A percentile compares a stretch with the other conserved stretches of the same genome.
These are phyloP conservation scores for Hawksworthiomyces lignivorus DNA, from an alignment of 2,329 filamentous ascomycete species.

Conservation along the genomic window DNA sequence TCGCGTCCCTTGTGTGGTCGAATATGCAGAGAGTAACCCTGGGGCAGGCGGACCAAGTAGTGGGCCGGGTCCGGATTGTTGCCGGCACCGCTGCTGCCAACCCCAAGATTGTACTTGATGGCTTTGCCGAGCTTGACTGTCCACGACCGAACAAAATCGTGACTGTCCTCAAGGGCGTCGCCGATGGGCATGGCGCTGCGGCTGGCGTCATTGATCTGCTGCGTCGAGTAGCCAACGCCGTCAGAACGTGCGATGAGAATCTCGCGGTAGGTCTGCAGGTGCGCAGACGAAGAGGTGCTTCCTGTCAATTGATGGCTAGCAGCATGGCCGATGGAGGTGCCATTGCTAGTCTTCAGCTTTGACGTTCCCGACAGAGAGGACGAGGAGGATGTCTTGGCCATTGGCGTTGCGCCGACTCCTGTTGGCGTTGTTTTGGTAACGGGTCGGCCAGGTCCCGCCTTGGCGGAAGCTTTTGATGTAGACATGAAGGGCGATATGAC, in stretches of 20 bases:
- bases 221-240: conserved; percentile 14
- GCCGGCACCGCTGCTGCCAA: background rate
- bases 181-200: conserved; percentile 13
- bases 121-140: conserved; percentile 17
- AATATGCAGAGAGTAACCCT: conserved; percentile 16
- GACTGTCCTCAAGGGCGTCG: conserved; percentile 12
- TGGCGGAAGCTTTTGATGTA: no score
- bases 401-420: background rate
- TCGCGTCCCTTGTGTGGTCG: conserved; percentile 35
- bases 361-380: background rate
- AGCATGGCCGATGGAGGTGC: no score
- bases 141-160: conserved; percentile 16
- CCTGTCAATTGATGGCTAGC: no score
- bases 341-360: no score
- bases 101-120: conserved; percentile 18
- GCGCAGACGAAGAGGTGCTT: background rate
- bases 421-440: background rate
- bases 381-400: background rate
- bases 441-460: background rate
- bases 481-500: no score
- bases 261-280: conserved; percentile 13
- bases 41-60: conserved; percentile 16
- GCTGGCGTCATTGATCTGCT: conserved; percentile 18
- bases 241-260: conserved; percentile 15
- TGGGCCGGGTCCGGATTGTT: conserved; percentile 2